Evolutionary conservation across 2,329 filamentous ascomycete species (phyloP), one percentile per base, ranked within the genome.

Genomic region (Aspergillus hortae): DNA sequence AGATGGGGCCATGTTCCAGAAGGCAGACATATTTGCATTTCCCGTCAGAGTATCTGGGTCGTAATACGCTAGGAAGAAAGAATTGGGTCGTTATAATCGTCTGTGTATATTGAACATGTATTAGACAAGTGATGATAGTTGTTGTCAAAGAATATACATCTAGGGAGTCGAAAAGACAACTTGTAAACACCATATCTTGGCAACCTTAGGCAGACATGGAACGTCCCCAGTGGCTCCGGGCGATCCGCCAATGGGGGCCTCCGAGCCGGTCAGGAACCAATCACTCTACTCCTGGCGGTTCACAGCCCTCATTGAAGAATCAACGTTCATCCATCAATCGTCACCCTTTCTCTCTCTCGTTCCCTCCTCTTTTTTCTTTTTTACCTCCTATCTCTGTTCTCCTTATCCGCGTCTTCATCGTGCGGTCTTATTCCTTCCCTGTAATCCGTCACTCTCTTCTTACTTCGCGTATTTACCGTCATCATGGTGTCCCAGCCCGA

Each of bases 401-500:
- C 38, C n/a, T 38, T 41, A 30, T 43, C 40, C 9, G 42, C 17
- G 30, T 41, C 15, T 17, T 40, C 30, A 47, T 17, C 7, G 27
- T 30, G 27, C 27, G 27, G 27, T 30, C 27, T 30, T 30, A 30
- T 30, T 30, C 27, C 15, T 38, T 47, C 35, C 27, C 47, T 44
- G 30, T 27, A 42, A 42, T 30, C 35, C 14, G 17, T 52, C 32
- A 27, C 36, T 35, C 40, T 46, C 33, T 38, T 27, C 30, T 44
- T 35, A n/a, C 14, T 40, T 48, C 38, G 21, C 3, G 12, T 42
- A 43, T 27, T 23, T 46, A 44, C 55, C 45, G 50, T 48, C 43
- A 51, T 51, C 55, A 73, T 73, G 70, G 65, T 69, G 50, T 58
- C 62, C 49, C 60, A 67, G 44, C 65, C 57, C 56, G 64, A 68